A percentile compares a stretch with the other conserved stretches of the same genome.
These are phyloP conservation scores for Neonectria sp. DNA, from an alignment of 2,329 filamentous ascomycete species.

Conservation along the genomic window DNA sequence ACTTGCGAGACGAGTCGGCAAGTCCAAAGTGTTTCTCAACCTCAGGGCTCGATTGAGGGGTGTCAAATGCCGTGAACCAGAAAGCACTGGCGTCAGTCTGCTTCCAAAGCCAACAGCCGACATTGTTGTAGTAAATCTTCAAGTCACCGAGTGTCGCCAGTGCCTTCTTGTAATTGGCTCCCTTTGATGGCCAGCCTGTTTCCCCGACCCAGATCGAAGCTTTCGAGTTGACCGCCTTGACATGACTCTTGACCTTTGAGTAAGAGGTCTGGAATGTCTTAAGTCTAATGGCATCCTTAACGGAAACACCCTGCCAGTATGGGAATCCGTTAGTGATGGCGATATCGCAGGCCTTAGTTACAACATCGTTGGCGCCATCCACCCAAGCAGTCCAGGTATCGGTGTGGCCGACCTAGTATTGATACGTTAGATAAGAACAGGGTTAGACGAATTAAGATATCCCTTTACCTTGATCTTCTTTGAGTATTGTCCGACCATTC, in stretches of 20 bases:
- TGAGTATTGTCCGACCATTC: constrained; percentile 42
- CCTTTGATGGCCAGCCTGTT: constrained; percentile 42
- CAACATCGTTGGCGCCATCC: constrained; percentile 43
- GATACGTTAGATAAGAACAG: constrained; percentile 12
- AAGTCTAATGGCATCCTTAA: constrained; percentile 41
- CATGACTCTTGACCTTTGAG: constrained; percentile 39
- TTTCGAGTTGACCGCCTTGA: constrained; percentile 39
- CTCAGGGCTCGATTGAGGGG: constrained; percentile 35
- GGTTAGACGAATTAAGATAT: not conserved
- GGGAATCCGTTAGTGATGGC: constrained; percentile 46
- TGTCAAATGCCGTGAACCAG: constrained; percentile 46
- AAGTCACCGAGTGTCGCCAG: constrained; percentile 29
- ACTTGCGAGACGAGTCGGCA: constrained; percentile 41
- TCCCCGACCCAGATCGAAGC: constrained; percentile 43
- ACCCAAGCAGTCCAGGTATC: constrained; percentile 47
- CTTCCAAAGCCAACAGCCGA: constrained; percentile 42
- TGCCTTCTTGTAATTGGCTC: constrained; percentile 39
- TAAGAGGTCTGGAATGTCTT: constrained; percentile 46
- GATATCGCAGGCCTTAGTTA: constrained; percentile 43
- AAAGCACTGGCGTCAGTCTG: constrained; percentile 39
- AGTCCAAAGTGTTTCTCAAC: constrained; percentile 46
- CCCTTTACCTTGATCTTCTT: constrained; percentile 40
- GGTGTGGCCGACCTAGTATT: constrained; percentile 40
- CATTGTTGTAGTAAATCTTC: constrained; percentile 42
- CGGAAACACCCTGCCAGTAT: constrained; percentile 44